phyloP scores from a whole-genome alignment of 1,139 yeast genomes.

The Sugiyamaella sp. region DNA sequence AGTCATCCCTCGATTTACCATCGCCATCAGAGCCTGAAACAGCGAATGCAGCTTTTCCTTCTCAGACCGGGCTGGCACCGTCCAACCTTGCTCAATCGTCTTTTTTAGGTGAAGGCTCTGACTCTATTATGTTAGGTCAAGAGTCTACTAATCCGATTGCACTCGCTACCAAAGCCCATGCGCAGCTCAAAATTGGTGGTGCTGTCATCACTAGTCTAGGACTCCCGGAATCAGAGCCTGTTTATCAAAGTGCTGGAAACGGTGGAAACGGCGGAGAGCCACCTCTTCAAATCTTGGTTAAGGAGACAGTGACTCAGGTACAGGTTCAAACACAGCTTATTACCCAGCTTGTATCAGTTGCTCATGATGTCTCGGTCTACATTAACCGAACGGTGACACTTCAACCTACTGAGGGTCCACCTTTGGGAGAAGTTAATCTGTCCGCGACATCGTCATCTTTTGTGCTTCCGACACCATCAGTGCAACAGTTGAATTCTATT shows the following conservation, averaged over 20 bases:
- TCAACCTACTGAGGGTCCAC: background rate
- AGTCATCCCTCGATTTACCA: too few species aligned
- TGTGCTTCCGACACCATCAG: background rate
- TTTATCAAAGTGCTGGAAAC: background rate
- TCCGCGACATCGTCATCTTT: background rate
- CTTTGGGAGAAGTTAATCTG: background rate
- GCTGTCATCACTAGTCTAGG: too few species aligned
- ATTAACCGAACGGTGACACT: conserved; percentile 5
- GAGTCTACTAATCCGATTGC: too few species aligned
- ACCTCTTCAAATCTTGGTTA: conserved; percentile 9
- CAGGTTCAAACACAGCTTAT: background rate
- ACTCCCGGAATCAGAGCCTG: background rate
- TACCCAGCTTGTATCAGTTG: background rate
- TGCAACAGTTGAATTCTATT: background rate
- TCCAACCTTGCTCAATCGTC: too few species aligned
- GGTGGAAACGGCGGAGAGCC: background rate
- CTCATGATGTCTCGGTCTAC: conserved; percentile 7
- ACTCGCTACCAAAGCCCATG: too few species aligned
- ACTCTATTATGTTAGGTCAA: too few species aligned
- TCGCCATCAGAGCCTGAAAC: background rate
- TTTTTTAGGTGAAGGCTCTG: background rate
- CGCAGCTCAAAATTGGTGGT: too few species aligned
- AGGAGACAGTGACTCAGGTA: conserved; percentile 6
- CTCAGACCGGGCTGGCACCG: too few species aligned
- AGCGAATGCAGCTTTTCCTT: background rate